Evolutionary conservation across 345 rosid genomes (phyloP).

Genomic region (Euphorbia pulcherrima): DNA sequence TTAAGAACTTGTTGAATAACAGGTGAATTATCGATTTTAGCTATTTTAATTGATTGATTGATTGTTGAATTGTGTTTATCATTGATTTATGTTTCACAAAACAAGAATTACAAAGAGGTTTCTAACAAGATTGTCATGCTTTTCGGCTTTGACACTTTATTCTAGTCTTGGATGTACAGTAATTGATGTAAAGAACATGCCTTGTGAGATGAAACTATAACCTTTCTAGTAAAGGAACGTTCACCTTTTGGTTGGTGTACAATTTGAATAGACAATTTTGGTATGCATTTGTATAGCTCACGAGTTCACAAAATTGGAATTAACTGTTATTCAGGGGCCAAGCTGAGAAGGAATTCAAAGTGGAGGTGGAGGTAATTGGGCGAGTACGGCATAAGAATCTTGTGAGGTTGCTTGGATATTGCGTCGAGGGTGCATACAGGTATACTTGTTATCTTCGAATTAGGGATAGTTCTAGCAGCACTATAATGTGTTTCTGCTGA

Average conservation of each 20-base stretch:
- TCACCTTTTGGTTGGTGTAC: background rate
- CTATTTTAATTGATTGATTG: background rate
- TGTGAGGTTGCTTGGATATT: conserved; percentile 80
- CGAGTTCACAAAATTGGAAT: conserved; percentile 10
- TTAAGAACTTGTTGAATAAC: conserved; percentile 86
- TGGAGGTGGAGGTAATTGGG: conserved; percentile 90
- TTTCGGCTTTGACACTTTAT: conserved; percentile 4
- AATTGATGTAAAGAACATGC: conserved; percentile 24
- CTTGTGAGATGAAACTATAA: conserved; percentile 4
- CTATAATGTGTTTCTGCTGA: background rate
- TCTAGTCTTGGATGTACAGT: conserved; percentile 26
- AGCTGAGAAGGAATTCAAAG: conserved; percentile 95
- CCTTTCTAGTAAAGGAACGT: background rate
- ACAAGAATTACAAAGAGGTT: background rate
- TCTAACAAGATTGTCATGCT: background rate
- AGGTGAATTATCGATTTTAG: conserved; percentile 36
- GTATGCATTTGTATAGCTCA: background rate
- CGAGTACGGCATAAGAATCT: conserved; percentile 95
- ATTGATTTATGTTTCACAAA: background rate
- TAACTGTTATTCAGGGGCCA: conserved; percentile 64
- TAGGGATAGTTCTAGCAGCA: background rate
- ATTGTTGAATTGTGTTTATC: background rate
- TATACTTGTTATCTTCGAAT: conserved; percentile 18
- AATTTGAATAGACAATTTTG: conserved; percentile 9
- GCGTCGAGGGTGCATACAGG: conserved; percentile 98